Evolutionary conservation across 352 stramenopile species (phyloP).

Genomic region (Albugo candida): DNA sequence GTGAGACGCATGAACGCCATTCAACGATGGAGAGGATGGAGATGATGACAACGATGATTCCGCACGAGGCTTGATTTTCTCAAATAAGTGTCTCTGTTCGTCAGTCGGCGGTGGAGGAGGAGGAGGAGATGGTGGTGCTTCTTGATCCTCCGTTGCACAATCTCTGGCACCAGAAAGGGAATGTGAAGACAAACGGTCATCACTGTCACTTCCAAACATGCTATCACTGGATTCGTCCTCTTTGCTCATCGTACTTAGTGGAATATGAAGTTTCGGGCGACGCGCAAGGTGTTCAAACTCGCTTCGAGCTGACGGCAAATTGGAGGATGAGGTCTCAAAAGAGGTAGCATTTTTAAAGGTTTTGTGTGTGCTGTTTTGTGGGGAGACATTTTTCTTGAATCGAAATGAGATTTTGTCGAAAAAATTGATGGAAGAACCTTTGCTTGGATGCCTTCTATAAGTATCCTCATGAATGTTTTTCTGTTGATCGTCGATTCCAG

Average conservation of each 20-base stretch:
- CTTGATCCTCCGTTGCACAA: no score
- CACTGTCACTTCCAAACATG: slow-evolving; percentile 58
- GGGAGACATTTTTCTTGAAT: slow-evolving; percentile 22
- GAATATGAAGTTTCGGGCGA: slow-evolving; percentile 61
- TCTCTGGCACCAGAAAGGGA: no score
- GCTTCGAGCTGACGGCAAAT: no score
- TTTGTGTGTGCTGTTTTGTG: neutral
- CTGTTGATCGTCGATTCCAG: slow-evolving; percentile 1
- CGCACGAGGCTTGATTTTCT: no score
- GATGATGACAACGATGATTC: no score
- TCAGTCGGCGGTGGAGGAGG: neutral
- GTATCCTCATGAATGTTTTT: neutral
- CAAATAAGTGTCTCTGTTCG: neutral
- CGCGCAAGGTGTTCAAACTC: no score
- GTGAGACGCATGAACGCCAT: no score
- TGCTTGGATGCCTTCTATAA: slow-evolving; percentile 1
- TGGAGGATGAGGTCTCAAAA: neutral
- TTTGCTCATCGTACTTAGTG: slow-evolving; percentile 31
- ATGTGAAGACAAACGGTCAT: neutral
- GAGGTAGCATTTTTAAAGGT: neutral
- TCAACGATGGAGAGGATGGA: no score
- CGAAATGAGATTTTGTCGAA: slow-evolving; percentile 69
- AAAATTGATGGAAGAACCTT: slow-evolving; percentile 28
- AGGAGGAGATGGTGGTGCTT: neutral
- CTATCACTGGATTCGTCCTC: slow-evolving; percentile 76